A percentile compares a stretch with the other conserved stretches of the same genome.
Evolutionary conservation across 179 eudicot species (phyloP).

Genomic region (Carnegiea gigantea): DNA sequence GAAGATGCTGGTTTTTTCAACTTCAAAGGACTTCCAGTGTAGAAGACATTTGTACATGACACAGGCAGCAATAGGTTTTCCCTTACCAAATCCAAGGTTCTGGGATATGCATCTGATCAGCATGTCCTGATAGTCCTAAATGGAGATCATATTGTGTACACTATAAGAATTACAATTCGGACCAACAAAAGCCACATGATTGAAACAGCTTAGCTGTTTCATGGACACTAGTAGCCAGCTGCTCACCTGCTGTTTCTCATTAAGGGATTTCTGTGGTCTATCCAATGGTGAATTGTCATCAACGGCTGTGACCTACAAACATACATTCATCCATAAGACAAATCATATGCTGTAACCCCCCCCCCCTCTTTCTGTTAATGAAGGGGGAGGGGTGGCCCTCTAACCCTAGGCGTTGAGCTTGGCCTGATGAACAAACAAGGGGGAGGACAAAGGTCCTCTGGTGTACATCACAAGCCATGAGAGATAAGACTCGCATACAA

Average conservation of each 20-base stretch:
- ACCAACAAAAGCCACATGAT: neutral
- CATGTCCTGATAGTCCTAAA: constrained; percentile 91
- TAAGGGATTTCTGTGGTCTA: constrained; percentile 89
- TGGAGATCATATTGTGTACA: constrained; percentile 5
- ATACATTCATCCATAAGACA: neutral
- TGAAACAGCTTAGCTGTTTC: constrained; percentile 6
- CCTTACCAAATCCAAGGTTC: constrained; percentile 87
- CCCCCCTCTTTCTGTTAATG: too few relatives aligned
- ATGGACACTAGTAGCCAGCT: constrained; percentile 5
- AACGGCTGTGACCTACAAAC: constrained; percentile 47
- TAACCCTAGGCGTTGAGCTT: neutral
- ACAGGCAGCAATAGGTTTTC: constrained; percentile 90
- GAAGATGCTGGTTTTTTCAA: constrained; percentile 83
- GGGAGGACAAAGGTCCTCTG: neutral
- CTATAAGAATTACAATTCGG: neutral
- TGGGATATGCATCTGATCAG: constrained; percentile 83
- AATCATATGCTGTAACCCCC: neutral
- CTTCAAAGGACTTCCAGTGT: constrained; percentile 99
- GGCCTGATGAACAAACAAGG: neutral
- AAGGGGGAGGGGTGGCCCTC: neutral
- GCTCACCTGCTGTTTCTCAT: constrained; percentile 77
- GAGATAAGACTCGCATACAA: neutral
- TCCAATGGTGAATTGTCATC: constrained; percentile 65
- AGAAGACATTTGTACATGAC: constrained; percentile 90
- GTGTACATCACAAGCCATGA: neutral